Conservation (phyloP, 768 basidiomycete species). For the Lentinula lateritia region DNA sequence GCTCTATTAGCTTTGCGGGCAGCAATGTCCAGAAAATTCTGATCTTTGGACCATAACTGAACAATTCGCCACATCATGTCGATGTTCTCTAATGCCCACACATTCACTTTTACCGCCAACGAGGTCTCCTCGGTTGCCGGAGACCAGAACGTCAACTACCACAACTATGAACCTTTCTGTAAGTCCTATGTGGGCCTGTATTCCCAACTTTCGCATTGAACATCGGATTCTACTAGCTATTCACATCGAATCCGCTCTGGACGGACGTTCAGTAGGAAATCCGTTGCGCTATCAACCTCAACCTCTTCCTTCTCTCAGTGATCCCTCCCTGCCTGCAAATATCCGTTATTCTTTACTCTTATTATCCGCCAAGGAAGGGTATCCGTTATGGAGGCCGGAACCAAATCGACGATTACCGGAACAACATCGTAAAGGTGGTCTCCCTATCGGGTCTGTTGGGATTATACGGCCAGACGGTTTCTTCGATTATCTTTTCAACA, state of each 20-base stretch:
- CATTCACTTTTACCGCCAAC: neutral
- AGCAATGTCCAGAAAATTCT: neutral
- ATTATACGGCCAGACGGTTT: conserved; percentile 19
- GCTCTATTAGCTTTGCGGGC: neutral
- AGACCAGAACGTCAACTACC: conserved; percentile 2
- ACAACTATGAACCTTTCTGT: neutral
- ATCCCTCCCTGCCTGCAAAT: conserved; percentile 3
- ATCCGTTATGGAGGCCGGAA: conserved; percentile 23
- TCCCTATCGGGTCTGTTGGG: conserved; percentile 24
- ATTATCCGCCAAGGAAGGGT: conserved; percentile 12
- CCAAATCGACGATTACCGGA: conserved; percentile 11
- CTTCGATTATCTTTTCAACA: conserved; percentile 8
- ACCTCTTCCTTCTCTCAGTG: conserved; percentile 1
- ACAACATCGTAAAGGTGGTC: conserved; percentile 13
- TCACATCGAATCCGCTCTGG: neutral
- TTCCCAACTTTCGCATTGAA: neutral
- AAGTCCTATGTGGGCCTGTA: neutral
- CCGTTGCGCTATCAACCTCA: conserved; percentile 2
- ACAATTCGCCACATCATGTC: neutral
- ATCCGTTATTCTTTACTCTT: neutral
- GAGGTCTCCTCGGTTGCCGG: neutral
- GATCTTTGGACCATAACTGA: neutral
- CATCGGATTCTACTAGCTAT: neutral
- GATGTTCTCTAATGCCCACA: neutral
- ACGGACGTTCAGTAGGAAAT: neutral